These are phyloP conservation scores for Pleurotus citrinopileatus DNA, from an alignment of 768 basidiomycete species.

Conservation along the genomic window DNA sequence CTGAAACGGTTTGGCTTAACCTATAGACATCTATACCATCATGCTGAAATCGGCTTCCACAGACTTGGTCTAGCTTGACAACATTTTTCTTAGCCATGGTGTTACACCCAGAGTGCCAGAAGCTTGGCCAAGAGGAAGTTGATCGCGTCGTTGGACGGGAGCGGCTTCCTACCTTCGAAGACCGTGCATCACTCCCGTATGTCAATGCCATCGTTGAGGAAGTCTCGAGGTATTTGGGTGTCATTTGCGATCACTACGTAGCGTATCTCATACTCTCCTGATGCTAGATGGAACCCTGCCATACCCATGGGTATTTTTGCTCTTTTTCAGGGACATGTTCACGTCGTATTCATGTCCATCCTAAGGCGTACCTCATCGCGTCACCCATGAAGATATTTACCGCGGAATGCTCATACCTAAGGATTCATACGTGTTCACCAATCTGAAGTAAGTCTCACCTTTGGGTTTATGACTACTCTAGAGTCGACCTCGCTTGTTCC, in stretches of 20 bases:
- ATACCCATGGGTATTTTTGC: background rate
- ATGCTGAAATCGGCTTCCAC: background rate
- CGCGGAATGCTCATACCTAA: constrained; percentile 41
- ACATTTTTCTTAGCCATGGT: constrained; percentile 29
- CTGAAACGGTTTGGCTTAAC: constrained; percentile 5
- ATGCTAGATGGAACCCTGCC: background rate
- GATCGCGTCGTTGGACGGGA: constrained; percentile 28
- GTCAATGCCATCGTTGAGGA: background rate
- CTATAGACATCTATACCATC: background rate
- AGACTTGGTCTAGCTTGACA: constrained; percentile 2
- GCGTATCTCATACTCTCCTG: background rate
- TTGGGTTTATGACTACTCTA: too few species aligned
- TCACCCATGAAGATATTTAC: constrained; percentile 51
- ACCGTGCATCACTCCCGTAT: constrained; percentile 26
- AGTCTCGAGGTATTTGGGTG: constrained; percentile 9
- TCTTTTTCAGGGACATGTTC: background rate
- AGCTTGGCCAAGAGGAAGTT: constrained; percentile 32
- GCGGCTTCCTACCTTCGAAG: constrained; percentile 26
- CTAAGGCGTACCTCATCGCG: constrained; percentile 40
- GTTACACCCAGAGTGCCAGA: constrained; percentile 26
- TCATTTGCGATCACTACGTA: background rate
- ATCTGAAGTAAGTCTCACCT: constrained; percentile 12
- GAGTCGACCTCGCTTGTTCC: too few species aligned
- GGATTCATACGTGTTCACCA: constrained; percentile 42
- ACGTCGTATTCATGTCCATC: background rate